phyloP scores from a whole-genome alignment of 345 rosid species.

The Pistacia integerrima region DNA sequence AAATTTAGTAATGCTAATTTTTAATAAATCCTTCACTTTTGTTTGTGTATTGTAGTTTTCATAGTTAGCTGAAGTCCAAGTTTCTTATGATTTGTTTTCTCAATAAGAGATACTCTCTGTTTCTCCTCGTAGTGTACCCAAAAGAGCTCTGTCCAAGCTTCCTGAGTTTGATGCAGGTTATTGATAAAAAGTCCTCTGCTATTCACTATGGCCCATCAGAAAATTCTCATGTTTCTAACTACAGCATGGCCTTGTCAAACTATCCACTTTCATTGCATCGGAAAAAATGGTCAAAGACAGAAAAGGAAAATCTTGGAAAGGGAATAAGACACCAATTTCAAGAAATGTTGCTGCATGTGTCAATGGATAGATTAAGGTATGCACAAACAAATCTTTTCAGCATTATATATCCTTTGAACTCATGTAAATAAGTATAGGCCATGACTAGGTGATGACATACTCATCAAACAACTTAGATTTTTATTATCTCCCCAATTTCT shows the following conservation, averaged over 20 bases:
- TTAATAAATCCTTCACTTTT: too few relatives aligned
- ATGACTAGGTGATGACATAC: neutral
- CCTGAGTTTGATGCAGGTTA: slow-evolving; percentile 36
- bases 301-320: slow-evolving; percentile 68
- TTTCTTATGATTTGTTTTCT: too few relatives aligned
- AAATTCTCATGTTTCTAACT: slow-evolving; percentile 65
- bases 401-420: slow-evolving; percentile 11
- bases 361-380: slow-evolving; percentile 66
- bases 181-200: slow-evolving; percentile 47
- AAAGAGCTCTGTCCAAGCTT: too few relatives aligned
- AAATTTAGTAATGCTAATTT: too few relatives aligned
- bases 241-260: slow-evolving; percentile 50
- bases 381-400: neutral
- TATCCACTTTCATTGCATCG: slow-evolving; percentile 51
- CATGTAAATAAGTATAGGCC: neutral
- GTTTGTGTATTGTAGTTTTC: too few relatives aligned
- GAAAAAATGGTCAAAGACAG: slow-evolving; percentile 21
- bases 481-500: too few relatives aligned
- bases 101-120: too few relatives aligned
- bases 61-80: too few relatives aligned
- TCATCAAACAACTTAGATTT: neutral
- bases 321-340: slow-evolving; percentile 82
- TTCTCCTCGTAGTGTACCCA: too few relatives aligned
- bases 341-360: slow-evolving; percentile 57
- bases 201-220: slow-evolving; percentile 64